Base-by-base conservation (phyloP, 2,329 filamentous ascomycete species). In the Talaromyces albobiverticillius region DNA sequence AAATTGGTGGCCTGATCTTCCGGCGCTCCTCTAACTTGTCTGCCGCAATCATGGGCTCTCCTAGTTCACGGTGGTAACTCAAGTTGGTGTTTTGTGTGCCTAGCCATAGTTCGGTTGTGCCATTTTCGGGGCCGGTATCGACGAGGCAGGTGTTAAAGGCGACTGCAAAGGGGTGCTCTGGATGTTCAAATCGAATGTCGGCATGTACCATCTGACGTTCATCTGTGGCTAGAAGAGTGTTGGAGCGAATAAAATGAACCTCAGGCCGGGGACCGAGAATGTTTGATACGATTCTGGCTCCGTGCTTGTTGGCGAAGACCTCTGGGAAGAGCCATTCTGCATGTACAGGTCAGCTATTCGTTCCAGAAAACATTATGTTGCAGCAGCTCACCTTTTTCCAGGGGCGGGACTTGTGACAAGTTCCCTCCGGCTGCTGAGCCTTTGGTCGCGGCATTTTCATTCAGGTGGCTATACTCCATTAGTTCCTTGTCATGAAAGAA, bases 1-100 rank as follows among this genome's bases (percentile, higher is more conserved):
- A 64, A 6, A 67, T 54, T 2, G 67, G 66, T 14, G 65, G 64
- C 13, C 66, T 56, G 6, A 65, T 52, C 13, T 52, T 55, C n/a
- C 59, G 38, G 2, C 64, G 56, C 26, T 59, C 60, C 45, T 62
- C 64, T 23, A 58, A 26, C 9, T 55, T 49, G 4, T 46, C 40
- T 23, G 29, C 32, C 18, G 48, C 22, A 41, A 51, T 42, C 23
- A 51, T 32, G 18, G 48, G 48, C 25, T 51, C 48, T 6, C 48
- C 48, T 16, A 51, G 20, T 13, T 51, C 48, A 18, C 25, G 23
- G n/a, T 51, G 48, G 38, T 42, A 51, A 41, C 29, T 23, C 16
- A 42, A 7, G 26, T 51, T 51, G 16, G 48, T 51, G 38, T 51
- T 51, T 14, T 51, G 48, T 7, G 48, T 51, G 6, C 48, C 48